Evolutionary conservation across 495 filamentous ascomycete species (phyloP).

Genomic region (Penicillium cinerascens): DNA sequence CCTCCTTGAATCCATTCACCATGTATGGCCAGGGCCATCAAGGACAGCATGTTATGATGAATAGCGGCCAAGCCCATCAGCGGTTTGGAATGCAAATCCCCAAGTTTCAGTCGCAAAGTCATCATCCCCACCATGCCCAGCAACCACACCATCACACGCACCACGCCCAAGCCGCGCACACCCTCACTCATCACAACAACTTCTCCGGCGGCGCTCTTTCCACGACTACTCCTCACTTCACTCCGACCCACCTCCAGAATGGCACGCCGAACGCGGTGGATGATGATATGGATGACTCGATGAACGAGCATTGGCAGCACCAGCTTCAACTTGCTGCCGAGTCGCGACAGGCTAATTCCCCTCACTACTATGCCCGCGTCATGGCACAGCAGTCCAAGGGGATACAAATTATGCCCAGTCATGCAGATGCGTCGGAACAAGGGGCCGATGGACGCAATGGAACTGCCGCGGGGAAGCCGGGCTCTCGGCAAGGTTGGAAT

Average conservation of each 20-base stretch:
- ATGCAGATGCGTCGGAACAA: slow-evolving; percentile 59
- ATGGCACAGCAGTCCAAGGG: slow-evolving; percentile 60
- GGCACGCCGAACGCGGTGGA: slow-evolving; percentile 60
- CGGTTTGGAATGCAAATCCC: slow-evolving; percentile 62
- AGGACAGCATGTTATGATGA: slow-evolving; percentile 77
- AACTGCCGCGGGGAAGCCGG: slow-evolving; percentile 50
- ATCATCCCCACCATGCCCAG: slow-evolving; percentile 70
- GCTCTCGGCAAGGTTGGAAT: slow-evolving; percentile 78
- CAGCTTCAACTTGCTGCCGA: slow-evolving; percentile 77
- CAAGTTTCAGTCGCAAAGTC: slow-evolving; percentile 66
- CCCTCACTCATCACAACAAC: slow-evolving; percentile 70
- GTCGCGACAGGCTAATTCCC: slow-evolving; percentile 58
- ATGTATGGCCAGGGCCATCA: slow-evolving; percentile 85
- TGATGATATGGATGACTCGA: slow-evolving; percentile 54
- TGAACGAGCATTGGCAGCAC: slow-evolving; percentile 83
- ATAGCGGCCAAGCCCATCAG: slow-evolving; percentile 58
- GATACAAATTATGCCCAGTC: slow-evolving; percentile 50
- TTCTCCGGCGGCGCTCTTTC: slow-evolving; percentile 73
- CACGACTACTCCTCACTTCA: slow-evolving; percentile 71
- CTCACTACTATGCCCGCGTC: slow-evolving; percentile 63
- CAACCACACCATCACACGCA: slow-evolving; percentile 72
- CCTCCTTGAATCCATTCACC: slow-evolving; percentile 60
- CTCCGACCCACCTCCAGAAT: slow-evolving; percentile 70
- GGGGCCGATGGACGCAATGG: slow-evolving; percentile 60
- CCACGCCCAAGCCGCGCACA: slow-evolving; percentile 67